Evolutionary conservation across 306 rosid species (phyloP).

Genomic region (Prosopis cineraria): DNA sequence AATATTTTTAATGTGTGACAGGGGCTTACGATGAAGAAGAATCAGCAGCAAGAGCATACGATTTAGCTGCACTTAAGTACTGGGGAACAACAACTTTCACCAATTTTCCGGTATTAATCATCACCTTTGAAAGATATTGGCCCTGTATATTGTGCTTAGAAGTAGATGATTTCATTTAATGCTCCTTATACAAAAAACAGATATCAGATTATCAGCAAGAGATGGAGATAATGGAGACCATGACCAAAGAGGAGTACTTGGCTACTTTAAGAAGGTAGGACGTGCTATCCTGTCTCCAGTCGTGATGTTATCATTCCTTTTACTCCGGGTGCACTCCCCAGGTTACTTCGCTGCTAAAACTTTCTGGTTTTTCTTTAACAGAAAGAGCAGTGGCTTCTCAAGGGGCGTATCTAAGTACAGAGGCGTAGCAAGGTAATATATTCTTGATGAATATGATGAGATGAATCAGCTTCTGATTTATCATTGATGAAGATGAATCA

Average conservation of each 20-base stretch:
- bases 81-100: conserved; percentile 84
- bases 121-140: background rate
- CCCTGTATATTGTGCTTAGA: background rate
- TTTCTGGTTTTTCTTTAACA: conserved; percentile 38
- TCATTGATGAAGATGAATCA: conserved; percentile 23
- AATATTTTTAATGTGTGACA: conserved; percentile 20
- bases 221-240: conserved; percentile 66
- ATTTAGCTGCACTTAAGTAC: conserved; percentile 81
- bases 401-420: conserved; percentile 93
- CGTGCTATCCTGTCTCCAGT: conserved; percentile 1
- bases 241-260: conserved; percentile 83
- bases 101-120: conserved; percentile 65
- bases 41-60: conserved; percentile 87
- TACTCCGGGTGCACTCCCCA: conserved; percentile 1
- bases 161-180: conserved; percentile 2
- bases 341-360: background rate
- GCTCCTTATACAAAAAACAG: conserved; percentile 37
- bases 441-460: background rate
- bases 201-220: conserved; percentile 64
- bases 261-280: conserved; percentile 77
- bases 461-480: conserved; percentile 4
- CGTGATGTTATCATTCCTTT: background rate
- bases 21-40: conserved; percentile 91
- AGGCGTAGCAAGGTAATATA: conserved; percentile 84
- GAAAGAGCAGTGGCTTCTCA: conserved; percentile 94